Conservation (phyloP, 208 protist genomes). For the Tritrichomonas foetus region DNA sequence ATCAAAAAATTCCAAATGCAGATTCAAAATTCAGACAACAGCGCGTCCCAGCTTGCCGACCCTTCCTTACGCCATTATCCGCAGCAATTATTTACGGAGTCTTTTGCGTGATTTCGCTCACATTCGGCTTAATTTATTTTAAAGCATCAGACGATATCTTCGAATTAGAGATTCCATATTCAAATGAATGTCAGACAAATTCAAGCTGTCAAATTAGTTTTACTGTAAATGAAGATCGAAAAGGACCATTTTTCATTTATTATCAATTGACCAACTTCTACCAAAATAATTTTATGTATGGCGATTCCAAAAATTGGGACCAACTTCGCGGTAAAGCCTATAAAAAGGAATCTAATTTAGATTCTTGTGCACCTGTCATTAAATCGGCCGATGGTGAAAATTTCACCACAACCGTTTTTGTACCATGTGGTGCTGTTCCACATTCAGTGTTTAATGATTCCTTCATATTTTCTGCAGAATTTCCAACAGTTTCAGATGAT, state of each 20-base stretch:
- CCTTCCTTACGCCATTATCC: neutral
- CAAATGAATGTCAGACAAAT: neutral
- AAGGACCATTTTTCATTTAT: constrained; percentile 79
- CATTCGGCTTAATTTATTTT: neutral
- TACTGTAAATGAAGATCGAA: neutral
- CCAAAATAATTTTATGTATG: constrained; percentile 92
- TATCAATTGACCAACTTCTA: constrained; percentile 92
- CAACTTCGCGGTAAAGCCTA: neutral
- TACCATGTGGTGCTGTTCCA: neutral
- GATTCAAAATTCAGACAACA: neutral
- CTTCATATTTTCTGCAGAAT: neutral
- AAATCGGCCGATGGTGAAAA: neutral
- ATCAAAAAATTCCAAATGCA: neutral
- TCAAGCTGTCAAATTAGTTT: neutral
- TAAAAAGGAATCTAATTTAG: neutral
- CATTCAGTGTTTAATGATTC: neutral
- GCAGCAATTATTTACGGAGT: neutral
- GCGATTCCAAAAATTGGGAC: constrained; percentile 6
- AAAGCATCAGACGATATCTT: neutral
- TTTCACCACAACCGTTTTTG: neutral
- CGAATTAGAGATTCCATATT: neutral
- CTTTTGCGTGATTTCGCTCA: neutral
- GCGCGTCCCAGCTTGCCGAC: neutral
- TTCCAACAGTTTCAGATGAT: neutral
- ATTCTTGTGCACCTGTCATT: neutral